Percentiles rank a stretch among this genome's conserved stretches.
phyloP scores from a whole-genome alignment of 78 protist species.

The Dictyostelium firmibasis region DNA sequence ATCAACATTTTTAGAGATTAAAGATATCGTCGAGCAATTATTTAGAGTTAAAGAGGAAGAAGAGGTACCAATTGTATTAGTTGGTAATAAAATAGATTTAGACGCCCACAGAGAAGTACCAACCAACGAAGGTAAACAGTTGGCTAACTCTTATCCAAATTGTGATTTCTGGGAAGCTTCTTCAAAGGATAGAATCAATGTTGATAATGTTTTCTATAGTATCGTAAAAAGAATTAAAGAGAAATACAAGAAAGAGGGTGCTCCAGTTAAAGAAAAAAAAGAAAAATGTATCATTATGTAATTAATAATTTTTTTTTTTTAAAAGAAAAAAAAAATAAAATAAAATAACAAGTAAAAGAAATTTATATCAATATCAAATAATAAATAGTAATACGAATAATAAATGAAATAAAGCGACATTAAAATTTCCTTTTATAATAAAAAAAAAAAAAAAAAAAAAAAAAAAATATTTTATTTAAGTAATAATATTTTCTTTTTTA shows the following conservation, averaged over 20 bases:
- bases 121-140: conserved; percentile 43
- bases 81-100: conserved; percentile 77
- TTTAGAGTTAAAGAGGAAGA: conserved; percentile 84
- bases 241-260: conserved; percentile 71
- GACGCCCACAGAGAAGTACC: conserved; percentile 69
- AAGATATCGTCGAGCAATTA: conserved; percentile 69
- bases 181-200: conserved; percentile 70
- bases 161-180: conserved; percentile 80
- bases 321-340: not conserved
- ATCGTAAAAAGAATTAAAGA: conserved; percentile 71
- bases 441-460: not conserved
- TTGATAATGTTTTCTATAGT: conserved; percentile 70
- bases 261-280: conserved; percentile 69
- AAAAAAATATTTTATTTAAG: not conserved
- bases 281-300: conserved; percentile 75
- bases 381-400: not conserved
- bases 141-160: conserved; percentile 53
- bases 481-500: not conserved
- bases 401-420: not conserved
- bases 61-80: conserved; percentile 69
- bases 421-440: not conserved
- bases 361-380: not conserved
- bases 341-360: not conserved
- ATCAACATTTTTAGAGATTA: conserved; percentile 68
- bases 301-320: not conserved